Evolutionary conservation across 805 yeast genomes (phyloP), one percentile per base, ranked within the genome.

Genomic region (Zygotorulaspora danielsina): DNA sequence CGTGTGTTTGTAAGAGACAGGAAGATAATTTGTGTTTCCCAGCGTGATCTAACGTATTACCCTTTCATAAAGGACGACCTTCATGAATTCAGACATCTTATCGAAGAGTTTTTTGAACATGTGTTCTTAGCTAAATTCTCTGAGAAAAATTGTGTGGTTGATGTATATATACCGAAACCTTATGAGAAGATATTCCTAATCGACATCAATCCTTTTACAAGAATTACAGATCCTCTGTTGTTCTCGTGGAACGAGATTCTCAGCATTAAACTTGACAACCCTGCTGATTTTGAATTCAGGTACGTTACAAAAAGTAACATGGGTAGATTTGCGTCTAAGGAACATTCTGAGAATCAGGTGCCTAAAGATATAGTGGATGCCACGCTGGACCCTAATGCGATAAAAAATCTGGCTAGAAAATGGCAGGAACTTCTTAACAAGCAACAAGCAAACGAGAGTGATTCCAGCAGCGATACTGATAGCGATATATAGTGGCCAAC

Each of bases 341-440:
- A 86, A 35, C 90, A 86, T 55, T 77, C 95, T 2, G 95, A 90
- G 52, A 86, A 81, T 58, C 89, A 85, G 54, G 96, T 93, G 2
- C 99, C 99, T 0, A 71, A 75, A 37, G 99, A 93, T 54, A 78
- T 93, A 15, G 83, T 93, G 3, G 93, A 87, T 57, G 96, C 96
- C 2, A 71, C 84, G 22, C 53, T 78, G 50, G 79, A 83, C 49
- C 73, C 89, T 0, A 69, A 72, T 15, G 74, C 82, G 0, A 81
- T 87, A 73, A 79, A 76, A 9, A 88, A 82, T 36, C 63, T 84
- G 46, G 78, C 84, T 0, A 69, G 69, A 42, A 70, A 77, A 41
- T 82, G 87, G 87, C 57, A 63, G 26, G 71, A 71, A 34, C 42
- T 71, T 29, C 57, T 67, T 30, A 38, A 36, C 2, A 42, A 44